Evolutionary conservation across 768 basidiomycete species (phyloP).

Genomic region (Sporobolomyces phaffii): DNA sequence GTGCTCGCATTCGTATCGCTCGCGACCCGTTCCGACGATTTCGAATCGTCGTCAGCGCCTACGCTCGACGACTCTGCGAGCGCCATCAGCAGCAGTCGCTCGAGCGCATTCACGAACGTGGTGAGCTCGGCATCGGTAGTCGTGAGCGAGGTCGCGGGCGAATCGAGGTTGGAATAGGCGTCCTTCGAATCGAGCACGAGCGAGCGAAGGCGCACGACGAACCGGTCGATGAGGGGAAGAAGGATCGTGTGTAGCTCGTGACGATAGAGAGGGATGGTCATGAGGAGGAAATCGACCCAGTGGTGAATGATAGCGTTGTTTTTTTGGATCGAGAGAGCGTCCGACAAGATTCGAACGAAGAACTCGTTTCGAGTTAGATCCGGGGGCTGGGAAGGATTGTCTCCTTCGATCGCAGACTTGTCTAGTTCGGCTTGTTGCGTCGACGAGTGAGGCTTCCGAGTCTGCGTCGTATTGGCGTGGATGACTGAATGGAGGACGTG

Average conservation of each 20-base stretch:
- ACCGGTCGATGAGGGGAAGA: constrained; percentile 67
- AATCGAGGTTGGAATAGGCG: constrained; percentile 6
- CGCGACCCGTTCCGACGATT: constrained; percentile 3
- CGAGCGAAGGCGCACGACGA: constrained; percentile 63
- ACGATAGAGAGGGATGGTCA: constrained; percentile 80
- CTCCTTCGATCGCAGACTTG: not conserved
- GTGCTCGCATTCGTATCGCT: constrained; percentile 44
- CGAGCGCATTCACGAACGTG: constrained; percentile 75
- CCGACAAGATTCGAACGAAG: constrained; percentile 68
- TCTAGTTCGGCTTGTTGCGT: not conserved
- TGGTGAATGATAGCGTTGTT: constrained; percentile 83
- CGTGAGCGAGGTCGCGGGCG: constrained; percentile 48
- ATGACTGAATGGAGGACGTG: constrained; percentile 80
- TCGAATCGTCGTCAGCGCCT: constrained; percentile 41
- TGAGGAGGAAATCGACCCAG: constrained; percentile 92
- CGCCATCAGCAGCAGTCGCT: constrained; percentile 70
- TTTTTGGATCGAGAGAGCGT: constrained; percentile 63
- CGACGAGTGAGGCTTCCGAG: not conserved
- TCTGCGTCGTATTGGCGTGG: constrained; percentile 39
- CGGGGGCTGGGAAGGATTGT: constrained; percentile 21
- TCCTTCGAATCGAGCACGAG: constrained; percentile 48
- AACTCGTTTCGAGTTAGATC: constrained; percentile 55
- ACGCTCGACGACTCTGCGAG: constrained; percentile 51
- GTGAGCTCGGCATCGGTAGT: constrained; percentile 75
- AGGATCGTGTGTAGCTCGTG: constrained; percentile 62